Conservation (phyloP, 495 filamentous ascomycete genomes). For the Ramalina peruviana region DNA sequence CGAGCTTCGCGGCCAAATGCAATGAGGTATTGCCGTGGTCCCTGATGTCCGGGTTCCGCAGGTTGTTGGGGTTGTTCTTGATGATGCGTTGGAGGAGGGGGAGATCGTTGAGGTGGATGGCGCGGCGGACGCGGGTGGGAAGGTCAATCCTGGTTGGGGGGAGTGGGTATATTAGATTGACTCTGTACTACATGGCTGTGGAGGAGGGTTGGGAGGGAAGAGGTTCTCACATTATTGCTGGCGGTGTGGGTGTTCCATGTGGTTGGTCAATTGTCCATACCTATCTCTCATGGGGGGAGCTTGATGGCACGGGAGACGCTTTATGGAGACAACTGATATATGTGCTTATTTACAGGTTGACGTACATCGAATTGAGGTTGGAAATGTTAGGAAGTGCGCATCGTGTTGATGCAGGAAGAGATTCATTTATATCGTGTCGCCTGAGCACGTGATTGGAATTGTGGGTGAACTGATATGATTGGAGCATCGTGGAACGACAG, state of each 20-base stretch:
- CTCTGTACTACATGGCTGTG: neutral
- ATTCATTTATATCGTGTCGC: no score
- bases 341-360: no score
- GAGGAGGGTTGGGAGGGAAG: neutral
- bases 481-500: no score
- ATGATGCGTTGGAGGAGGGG: conserved; percentile 60
- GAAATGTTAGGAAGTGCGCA: no score
- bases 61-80: conserved; percentile 45
- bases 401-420: no score
- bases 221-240: neutral
- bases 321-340: no score
- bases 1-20: conserved; percentile 58
- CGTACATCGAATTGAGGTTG: no score
- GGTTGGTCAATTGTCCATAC: neutral
- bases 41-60: conserved; percentile 58
- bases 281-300: no score
- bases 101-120: conserved; percentile 58
- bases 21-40: conserved; percentile 56
- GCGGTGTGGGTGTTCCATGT: neutral
- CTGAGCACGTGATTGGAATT: no score
- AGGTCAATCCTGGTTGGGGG: conserved; percentile 42
- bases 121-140: conserved; percentile 51
- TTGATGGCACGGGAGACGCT: no score
- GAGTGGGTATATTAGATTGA: neutral
- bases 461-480: no score